Base-by-base conservation (phyloP, 176 grass and related monocot genomes). In the Oryza meridionalis region DNA sequence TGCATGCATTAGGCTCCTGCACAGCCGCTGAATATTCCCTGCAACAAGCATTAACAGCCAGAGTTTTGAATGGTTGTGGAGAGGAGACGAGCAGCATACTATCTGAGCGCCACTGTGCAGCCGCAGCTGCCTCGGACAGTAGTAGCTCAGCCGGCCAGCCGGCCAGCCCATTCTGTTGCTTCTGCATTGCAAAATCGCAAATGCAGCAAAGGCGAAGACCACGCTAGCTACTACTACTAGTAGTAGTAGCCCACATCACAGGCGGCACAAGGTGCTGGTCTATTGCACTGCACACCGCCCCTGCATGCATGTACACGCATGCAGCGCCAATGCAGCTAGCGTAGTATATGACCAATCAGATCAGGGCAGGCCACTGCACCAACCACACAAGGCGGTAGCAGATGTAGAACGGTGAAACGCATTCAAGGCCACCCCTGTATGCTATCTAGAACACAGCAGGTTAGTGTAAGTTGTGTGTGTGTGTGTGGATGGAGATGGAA, bases 11-110 rank as follows among this genome's bases (percentile, higher is more conserved):
- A 78, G 31, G 43, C 67, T 40, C 75, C 76, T 90, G 75, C 64
- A 6, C 76, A 84, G 76, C 64, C 84, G 70, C 89, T 84, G 89
- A 90, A 90, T 90, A 90, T 90, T 90, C 84, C 68, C 89, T 87
- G 80, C 50, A n/a, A 27, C 88, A 14, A 68, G 88, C 84, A 90
- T 90, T 79, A 58, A 82, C 73, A 26, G 13, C 44, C 88, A 77
- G 83, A 82, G 83, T 82, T 82, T 82, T 90, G 32, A 86, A 82
- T 42, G 71, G 79, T 27, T 65, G 83, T 45, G 78, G 63, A 70
- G 77, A 24, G 21, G 21, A 24, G 71, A 85, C 82, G 75, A 83
- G 62, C 79, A 43, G 9, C 42, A 43, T 10, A 40, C 38, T 40
- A 15, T 77, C 82, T 40, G 9, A 9, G 5, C 33, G 16, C 35